Conservation (phyloP, 2,329 filamentous ascomycete species). For the Pseudocercospora fijiensis region DNA sequence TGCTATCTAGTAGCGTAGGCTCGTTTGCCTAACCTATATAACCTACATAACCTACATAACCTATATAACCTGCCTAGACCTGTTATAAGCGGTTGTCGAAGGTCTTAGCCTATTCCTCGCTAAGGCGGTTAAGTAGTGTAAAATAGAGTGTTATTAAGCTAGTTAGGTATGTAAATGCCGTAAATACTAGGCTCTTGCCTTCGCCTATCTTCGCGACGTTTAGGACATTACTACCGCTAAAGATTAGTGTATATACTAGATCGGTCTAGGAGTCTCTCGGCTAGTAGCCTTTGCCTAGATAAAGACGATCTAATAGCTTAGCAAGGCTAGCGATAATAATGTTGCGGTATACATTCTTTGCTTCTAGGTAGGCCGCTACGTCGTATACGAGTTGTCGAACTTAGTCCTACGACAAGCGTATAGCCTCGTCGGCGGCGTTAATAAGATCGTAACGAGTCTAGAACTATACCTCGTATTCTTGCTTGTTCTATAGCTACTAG, state of each 20-base stretch:
- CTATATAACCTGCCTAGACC: no score
- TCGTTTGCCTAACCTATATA: no score
- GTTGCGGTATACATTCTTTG: neutral
- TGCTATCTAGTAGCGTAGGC: neutral
- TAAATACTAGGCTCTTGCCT: neutral
- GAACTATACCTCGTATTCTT: neutral
- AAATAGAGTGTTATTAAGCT: neutral
- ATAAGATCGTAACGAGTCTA: neutral
- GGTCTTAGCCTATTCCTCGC: neutral
- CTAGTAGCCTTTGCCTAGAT: neutral
- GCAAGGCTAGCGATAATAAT: neutral
- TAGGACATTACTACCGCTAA: neutral
- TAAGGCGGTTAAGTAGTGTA: neutral
- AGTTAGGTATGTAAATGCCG: neutral
- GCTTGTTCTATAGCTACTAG: neutral
- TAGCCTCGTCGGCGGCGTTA: neutral
- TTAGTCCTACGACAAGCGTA: neutral
- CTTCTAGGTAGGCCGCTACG: neutral
- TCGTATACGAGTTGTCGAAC: neutral
- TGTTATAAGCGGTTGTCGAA: neutral
- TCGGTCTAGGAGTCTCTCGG: neutral
- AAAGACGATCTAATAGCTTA: neutral
- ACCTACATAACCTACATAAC: no score
- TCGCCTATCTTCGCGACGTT: neutral
- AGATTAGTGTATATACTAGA: neutral